Base-by-base conservation (phyloP, 495 filamentous ascomycete species). In the Penicillium verhagenii region DNA sequence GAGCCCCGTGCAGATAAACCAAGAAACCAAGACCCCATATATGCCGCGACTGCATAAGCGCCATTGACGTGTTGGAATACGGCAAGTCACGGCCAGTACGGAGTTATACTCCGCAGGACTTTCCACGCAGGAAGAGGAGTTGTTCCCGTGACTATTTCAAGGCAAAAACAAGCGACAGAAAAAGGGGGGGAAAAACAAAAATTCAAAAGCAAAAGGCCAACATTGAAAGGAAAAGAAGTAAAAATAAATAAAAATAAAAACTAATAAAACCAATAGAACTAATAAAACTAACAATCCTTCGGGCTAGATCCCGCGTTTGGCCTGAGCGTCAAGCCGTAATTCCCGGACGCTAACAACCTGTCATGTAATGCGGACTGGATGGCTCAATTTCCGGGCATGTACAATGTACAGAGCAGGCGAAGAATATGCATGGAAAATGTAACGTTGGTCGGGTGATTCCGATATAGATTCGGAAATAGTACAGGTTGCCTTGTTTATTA, bases 361-460 rank as follows among this genome's bases (percentile, higher is more conserved):
- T 58, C 54, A 58, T 52, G 53, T 50, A 53, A 55, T 60, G 40
- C 21, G 25, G 23, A 26, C 37, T 20, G 37, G 23, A 28, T 13
- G 20, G 11, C 20, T n/a, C 23, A 44, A 49, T 46, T 24, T 31
- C 19, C 28, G 45, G n/a, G 3, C 20, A 35, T 24, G 48, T 39
- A 24, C 24, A 19, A 37, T 51, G 52, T 53, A 55, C 68, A 65
- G 66, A 73, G 64, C 66, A 57, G 67, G 55, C 69, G 70, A 64
- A 74, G 72, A 75, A 77, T 48, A 71, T 74, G 74, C 72, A 75
- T 75, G 67, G 74, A 74, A 76, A 68, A 67, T 63, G 60, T 62
- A 62, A 61, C 61, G 54, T 53, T 64, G 20, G 40, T 55, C 51
- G 43, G 54, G 16, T 44, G 18, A 33, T 43, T 47, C 44, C 31